phyloP scores from a whole-genome alignment of 495 filamentous ascomycete species.

The Penicillium canariense region DNA sequence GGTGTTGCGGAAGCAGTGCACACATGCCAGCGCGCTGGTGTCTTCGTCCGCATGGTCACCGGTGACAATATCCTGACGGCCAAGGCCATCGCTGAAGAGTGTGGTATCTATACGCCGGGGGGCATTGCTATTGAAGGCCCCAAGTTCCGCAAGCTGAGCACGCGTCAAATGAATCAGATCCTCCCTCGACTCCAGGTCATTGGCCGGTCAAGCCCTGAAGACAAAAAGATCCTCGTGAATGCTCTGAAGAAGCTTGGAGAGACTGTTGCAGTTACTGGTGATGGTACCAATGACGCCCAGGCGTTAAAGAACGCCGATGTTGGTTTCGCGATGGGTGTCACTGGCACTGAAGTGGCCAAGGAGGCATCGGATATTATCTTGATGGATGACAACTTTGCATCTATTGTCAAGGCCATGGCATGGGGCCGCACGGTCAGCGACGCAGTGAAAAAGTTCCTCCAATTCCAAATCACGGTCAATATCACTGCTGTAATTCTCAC shows the following conservation, averaged over 20 bases:
- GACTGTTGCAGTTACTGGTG: slow-evolving; percentile 90
- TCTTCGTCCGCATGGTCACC: slow-evolving; percentile 88
- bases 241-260: slow-evolving; percentile 80
- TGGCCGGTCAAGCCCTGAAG: slow-evolving; percentile 79
- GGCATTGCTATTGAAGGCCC: slow-evolving; percentile 84
- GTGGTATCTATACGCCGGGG: slow-evolving; percentile 73
- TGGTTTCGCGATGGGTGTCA: slow-evolving; percentile 89
- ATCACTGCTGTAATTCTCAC: slow-evolving; percentile 84
- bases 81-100: slow-evolving; percentile 80
- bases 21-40: slow-evolving; percentile 72
- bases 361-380: slow-evolving; percentile 92
- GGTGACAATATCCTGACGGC: slow-evolving; percentile 85
- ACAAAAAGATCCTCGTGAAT: slow-evolving; percentile 78
- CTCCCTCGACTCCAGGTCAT: slow-evolving; percentile 80
- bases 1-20: slow-evolving; percentile 77
- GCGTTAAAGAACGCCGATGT: slow-evolving; percentile 86
- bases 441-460: slow-evolving; percentile 85
- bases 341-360: slow-evolving; percentile 89
- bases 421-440: slow-evolving; percentile 91
- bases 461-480: slow-evolving; percentile 92
- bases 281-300: slow-evolving; percentile 90
- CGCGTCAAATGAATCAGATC: slow-evolving; percentile 62
- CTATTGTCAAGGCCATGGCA: slow-evolving; percentile 82
- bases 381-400: slow-evolving; percentile 91
- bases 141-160: slow-evolving; percentile 68